These are phyloP conservation scores for Hymenoscyphus fraxineus DNA, from an alignment of 2,329 filamentous ascomycete genomes.

Conservation along the genomic window DNA sequence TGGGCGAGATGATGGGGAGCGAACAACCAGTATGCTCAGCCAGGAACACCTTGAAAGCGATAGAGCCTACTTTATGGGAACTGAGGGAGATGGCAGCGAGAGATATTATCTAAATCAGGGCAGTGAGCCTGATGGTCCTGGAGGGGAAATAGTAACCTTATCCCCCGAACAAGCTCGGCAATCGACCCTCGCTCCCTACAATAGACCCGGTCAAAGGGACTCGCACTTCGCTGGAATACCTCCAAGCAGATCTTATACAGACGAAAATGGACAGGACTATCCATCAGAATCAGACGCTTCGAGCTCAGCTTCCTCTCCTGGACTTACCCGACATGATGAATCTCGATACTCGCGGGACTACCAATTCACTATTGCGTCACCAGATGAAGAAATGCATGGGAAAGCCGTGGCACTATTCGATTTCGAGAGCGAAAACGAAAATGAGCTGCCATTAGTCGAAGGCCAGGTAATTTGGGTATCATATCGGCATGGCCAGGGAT, in stretches of 20 bases:
- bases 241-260: constrained; percentile 37
- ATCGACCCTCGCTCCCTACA: constrained; percentile 45
- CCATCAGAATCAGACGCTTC: constrained; percentile 55
- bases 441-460: constrained; percentile 87
- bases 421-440: constrained; percentile 92
- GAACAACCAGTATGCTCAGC: constrained; percentile 42
- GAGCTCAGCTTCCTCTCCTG: constrained; percentile 56
- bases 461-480: constrained; percentile 96
- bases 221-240: constrained; percentile 51
- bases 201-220: constrained; percentile 45
- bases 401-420: constrained; percentile 95
- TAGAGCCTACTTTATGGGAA: constrained; percentile 63
- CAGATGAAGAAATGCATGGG: constrained; percentile 96
- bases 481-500: constrained; percentile 93
- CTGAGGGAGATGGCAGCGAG: constrained; percentile 67
- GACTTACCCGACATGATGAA: constrained; percentile 59
- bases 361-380: constrained; percentile 90
- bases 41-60: constrained; percentile 54
- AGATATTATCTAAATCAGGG: constrained; percentile 70
- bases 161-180: constrained; percentile 61
- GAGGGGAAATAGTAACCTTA: constrained; percentile 79
- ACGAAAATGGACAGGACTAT: constrained; percentile 38
- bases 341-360: constrained; percentile 87
- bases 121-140: constrained; percentile 68
- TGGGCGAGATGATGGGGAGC: constrained; percentile 40